Evolutionary conservation across 2,329 filamentous ascomycete genomes (phyloP), one percentile per base, ranked within the genome.

Genomic region (Penicillium polonicum): DNA sequence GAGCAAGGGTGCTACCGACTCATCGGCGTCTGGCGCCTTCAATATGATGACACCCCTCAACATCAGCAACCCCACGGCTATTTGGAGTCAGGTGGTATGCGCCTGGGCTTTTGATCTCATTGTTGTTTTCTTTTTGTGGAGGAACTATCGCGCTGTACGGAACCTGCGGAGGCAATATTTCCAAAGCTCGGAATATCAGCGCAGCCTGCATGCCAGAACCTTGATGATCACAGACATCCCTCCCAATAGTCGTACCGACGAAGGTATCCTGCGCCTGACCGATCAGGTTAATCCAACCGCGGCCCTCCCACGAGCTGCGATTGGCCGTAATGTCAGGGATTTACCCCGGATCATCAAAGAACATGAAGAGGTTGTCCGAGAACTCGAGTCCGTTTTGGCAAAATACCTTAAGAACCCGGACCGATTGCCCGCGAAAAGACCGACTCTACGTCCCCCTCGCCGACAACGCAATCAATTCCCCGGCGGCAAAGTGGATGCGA

Each of bases 261-360:
- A 97, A 73, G 94, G 93, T 21, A 88, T 99, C 55, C 83, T 91
- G 33, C 85, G 89, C 59, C 84, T 99, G 58, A 90, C 92, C 29
- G 92, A 97, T 62, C 80, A 87, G 59, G 83, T 94, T 39, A 90
- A 88, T 27, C 90, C 90, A 1, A 90, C 88, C 25, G 88, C 89
- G 12, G 89, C 89, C 12, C 85, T 92, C 55, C 90, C 92, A 3
- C 84, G 89, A 61, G 91, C 89, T 21, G 88, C 90, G 12, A 88
- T 97, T 67, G 92, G 91, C 25, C 86, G 94, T 62, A 97, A 97
- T 67, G 92, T 97, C 61, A 96, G 93, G 73, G 88, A 93, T 39
- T 81, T 99, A 13, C 94, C 94, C 12, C 82, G 88, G 19, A 79
- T 97, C 57, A 94, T 99, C 60, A 85, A 88, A 58, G 84, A 95